Conservation (phyloP, 116 monocot species). For the Zostera marina region DNA sequence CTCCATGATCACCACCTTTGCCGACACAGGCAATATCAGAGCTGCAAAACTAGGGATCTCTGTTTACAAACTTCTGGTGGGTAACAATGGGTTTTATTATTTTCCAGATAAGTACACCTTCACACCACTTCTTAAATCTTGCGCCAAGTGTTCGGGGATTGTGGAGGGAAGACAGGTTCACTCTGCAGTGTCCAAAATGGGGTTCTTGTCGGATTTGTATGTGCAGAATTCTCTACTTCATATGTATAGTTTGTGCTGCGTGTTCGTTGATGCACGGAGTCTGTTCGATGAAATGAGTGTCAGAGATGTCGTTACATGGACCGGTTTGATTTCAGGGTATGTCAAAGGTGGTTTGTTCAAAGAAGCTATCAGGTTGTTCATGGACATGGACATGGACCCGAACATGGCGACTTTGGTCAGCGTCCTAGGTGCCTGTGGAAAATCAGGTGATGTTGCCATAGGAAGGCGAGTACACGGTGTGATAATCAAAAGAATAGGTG, state of each 20-base stretch:
- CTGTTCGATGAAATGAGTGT: slow-evolving; percentile 54
- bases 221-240: slow-evolving; percentile 46
- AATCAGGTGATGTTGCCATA: slow-evolving; percentile 8
- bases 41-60: slow-evolving; percentile 8
- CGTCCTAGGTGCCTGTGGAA: slow-evolving; percentile 44
- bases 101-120: slow-evolving; percentile 40
- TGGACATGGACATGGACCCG: slow-evolving; percentile 35
- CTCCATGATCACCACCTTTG: slow-evolving; percentile 22
- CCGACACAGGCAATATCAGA: neutral
- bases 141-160: slow-evolving; percentile 23
- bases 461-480: slow-evolving; percentile 41
- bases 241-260: slow-evolving; percentile 20
- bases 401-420: slow-evolving; percentile 42
- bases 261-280: slow-evolving; percentile 11
- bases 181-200: slow-evolving; percentile 16
- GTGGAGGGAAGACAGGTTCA: slow-evolving; percentile 44
- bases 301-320: slow-evolving; percentile 60
- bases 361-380: slow-evolving; percentile 26
- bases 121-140: slow-evolving; percentile 35
- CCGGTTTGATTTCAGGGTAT: slow-evolving; percentile 46
- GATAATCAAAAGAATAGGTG: slow-evolving; percentile 16
- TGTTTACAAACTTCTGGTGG: slow-evolving; percentile 20
- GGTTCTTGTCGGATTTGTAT: slow-evolving; percentile 17
- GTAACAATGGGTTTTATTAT: slow-evolving; percentile 6
- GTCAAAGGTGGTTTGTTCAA: slow-evolving; percentile 29